Base-by-base conservation (phyloP, 2,329 filamentous ascomycete species). In the Nothophaeocryptopus gaeumannii region DNA sequence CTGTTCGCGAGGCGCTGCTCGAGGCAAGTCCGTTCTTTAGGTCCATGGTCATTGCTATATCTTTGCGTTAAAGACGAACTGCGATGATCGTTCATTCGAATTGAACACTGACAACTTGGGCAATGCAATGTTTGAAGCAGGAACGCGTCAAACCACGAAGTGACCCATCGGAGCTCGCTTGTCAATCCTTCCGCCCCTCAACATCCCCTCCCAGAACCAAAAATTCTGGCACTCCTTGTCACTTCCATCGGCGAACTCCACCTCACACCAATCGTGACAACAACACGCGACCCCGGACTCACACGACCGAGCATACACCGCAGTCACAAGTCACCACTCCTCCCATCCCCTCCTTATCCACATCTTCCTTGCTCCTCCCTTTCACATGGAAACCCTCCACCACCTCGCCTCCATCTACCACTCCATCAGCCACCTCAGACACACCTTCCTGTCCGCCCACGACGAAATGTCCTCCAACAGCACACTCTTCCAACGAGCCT, bases 401-500 rank as follows among this genome's bases (percentile, higher is more conserved):
- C 61, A 67, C 59, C 44, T 57, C 52, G 54, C 64, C 36, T 59
- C 55, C 36, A 58, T 66, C 53, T 66, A 67, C 58, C 64, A 67
- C 53, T 61, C 58, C 47, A 40, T 62, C 50, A 53, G 58, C n/a
- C 63, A 67, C 54, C 53, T 67, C 39, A 47, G 51, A 33, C 59
- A 66, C 51, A 62, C 60, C 11, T 55, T 63, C 16, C 42, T 45
- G 48, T 58, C 63, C 50, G 63, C 62, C 35, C 64, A 67, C 59
- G 62, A 66, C 58, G 64, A 67, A 36, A 62, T 66, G 47, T 54
- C 65, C 51, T 26, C 20, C 7, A 26, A 26, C 20, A 51, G 47
- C 29, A 58, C 50, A 37, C 64, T 68, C n/a, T 77, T 71, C 60
- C 58, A 69, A 48, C 69, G 69, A 12, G 76, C 74, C 7, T 68